phyloP scores from a whole-genome alignment of 2,329 filamentous ascomycete species.

The Lachnellula suecica region DNA sequence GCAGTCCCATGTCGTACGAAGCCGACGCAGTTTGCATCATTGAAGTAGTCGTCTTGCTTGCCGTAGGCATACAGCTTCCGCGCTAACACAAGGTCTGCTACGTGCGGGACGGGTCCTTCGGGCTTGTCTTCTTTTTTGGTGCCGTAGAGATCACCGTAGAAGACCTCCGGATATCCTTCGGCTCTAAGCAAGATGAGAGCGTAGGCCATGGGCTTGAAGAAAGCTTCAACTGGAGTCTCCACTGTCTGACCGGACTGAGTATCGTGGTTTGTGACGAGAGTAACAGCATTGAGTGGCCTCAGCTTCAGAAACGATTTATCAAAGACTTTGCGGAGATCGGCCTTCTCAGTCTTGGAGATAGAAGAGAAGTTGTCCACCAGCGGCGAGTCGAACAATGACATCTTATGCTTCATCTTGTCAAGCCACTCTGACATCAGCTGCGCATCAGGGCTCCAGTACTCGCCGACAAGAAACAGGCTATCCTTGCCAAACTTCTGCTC shows the following conservation, averaged over 20 bases:
- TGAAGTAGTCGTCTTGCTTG: conserved; percentile 59
- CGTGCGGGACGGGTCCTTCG: conserved; percentile 47
- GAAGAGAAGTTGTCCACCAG: conserved; percentile 63
- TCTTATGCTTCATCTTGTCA: conserved; percentile 51
- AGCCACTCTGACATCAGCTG: conserved; percentile 53
- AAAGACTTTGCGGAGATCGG: conserved; percentile 60
- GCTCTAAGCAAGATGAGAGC: conserved; percentile 63
- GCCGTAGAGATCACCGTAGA: conserved; percentile 67
- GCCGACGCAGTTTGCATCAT: conserved; percentile 56
- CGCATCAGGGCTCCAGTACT: conserved; percentile 61
- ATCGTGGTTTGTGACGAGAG: conserved; percentile 69
- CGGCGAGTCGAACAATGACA: conserved; percentile 62
- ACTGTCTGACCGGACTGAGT: conserved; percentile 60
- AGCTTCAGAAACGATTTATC: conserved; percentile 54
- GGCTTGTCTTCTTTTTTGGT: conserved; percentile 41
- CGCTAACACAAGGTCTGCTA: conserved; percentile 58
- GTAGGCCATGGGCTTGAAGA: conserved; percentile 69
- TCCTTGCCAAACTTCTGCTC: conserved; percentile 45
- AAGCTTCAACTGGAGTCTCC: conserved; percentile 56
- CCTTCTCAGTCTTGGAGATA: conserved; percentile 50
- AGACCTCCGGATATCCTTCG: conserved; percentile 61
- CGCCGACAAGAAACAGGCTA: conserved; percentile 62
- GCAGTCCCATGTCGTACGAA: conserved; percentile 46
- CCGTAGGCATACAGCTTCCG: conserved; percentile 65
- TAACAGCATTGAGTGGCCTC: conserved; percentile 55